Evolutionary conservation across 1,139 yeast genomes (phyloP), one percentile per base, ranked within the genome.

Genomic region (Arxiozyma bovina): DNA sequence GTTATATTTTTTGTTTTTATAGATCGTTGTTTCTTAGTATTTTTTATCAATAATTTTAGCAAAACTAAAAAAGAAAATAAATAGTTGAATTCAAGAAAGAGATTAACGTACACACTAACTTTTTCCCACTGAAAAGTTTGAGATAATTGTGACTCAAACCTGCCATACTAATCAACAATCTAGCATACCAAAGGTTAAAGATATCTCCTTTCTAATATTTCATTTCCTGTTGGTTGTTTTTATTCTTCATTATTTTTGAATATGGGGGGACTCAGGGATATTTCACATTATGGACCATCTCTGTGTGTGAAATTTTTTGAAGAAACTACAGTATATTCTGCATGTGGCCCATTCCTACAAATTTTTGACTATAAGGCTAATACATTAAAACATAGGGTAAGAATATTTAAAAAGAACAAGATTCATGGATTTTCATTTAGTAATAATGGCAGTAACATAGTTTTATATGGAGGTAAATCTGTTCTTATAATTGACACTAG

Each of bases 401-500:
- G 76, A 55, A 68, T 87, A 0, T 86, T 93, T 65, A 68, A 71
- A 23, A 76, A 83, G 57, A 89, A 89, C 69, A 90, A 88, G 64
- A 82, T 93, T 50, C 97, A 91, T 67, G 86, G 87, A 22, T 81
- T 93, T 27, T 68, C 76, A 3, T 67, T 80, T 8, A 65, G 71
- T 47, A 61, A 63, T 0, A 68, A 68, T 6, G 62, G 60, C 0
- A 18, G 46, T 66, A 68, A 0, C 58, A 86, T 4, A 73, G 53
- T 81, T 0, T 71, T 82, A 0, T 82, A 83, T 73, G 99, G 99
- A 38, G 91, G 70, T 1, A 76, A 89, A 57, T 86, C 96, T 1
- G 74, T 88, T 54, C 71, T 78, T 5, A 64, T 87, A 4, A 56
- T 80, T 3, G 62, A 67, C 0, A 51, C 76, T 4, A 57, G 62